Percentiles rank a stretch among this genome's conserved stretches.
Conservation (phyloP, 139 green algal species). For the Coelastrella sp. region DNA sequence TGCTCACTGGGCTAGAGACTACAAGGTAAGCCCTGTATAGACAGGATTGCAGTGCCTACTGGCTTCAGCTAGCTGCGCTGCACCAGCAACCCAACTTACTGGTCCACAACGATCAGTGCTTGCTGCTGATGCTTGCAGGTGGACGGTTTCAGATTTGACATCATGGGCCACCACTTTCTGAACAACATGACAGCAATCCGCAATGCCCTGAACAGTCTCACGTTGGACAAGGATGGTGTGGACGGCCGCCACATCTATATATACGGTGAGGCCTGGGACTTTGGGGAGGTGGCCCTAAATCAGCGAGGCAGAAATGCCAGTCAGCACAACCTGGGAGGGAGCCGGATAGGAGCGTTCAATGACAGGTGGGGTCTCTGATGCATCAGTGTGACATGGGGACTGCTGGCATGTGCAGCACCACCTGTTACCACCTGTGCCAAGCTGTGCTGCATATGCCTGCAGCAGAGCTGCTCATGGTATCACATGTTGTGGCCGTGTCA, state of each 20-base stretch:
- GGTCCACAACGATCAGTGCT: no score
- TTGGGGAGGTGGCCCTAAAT: conserved; percentile 88
- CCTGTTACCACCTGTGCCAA: no score
- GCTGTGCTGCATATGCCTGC: no score
- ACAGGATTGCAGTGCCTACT: neutral
- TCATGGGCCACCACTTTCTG: conserved; percentile 91
- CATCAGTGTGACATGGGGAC: no score
- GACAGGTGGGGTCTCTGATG: conserved; percentile 61
- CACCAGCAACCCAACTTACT: neutral
- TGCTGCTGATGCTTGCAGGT: conserved; percentile 49
- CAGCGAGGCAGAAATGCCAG: conserved; percentile 81
- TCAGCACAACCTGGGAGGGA: conserved; percentile 82
- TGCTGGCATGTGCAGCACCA: no score
- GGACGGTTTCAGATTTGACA: conserved; percentile 79
- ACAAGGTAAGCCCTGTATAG: conserved; percentile 70
- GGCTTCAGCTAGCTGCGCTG: neutral
- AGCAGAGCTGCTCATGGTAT: no score
- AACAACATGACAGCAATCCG: conserved; percentile 77
- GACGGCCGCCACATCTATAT: conserved; percentile 82
- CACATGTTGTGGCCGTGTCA: no score
- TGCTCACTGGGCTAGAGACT: conserved; percentile 86
- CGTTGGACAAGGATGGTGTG: conserved; percentile 72
- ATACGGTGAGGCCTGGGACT: conserved; percentile 95
- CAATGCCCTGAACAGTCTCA: conserved; percentile 63
- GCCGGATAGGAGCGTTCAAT: conserved; percentile 82